Conservation (phyloP, 2,329 filamentous ascomycete species). For the Corynespora cassiicola region DNA sequence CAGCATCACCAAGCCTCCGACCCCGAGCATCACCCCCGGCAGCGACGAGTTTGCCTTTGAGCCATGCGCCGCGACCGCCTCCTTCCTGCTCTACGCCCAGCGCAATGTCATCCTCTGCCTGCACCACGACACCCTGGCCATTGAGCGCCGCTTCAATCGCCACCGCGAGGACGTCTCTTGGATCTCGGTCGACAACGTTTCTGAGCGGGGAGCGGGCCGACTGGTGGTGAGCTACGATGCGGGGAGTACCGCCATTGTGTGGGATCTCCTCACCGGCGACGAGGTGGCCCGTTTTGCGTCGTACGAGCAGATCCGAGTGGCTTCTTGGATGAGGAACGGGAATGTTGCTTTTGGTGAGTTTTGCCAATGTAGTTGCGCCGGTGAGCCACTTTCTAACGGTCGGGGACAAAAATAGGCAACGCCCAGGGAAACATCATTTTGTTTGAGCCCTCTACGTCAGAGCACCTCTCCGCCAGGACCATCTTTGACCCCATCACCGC, state of each 20-base stretch:
- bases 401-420: slow-evolving; percentile 70
- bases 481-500: slow-evolving; percentile 97
- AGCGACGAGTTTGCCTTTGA: slow-evolving; percentile 69
- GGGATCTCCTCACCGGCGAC: slow-evolving; percentile 91
- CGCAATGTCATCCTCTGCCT: slow-evolving; percentile 83
- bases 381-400: slow-evolving; percentile 17
- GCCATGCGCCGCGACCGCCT: slow-evolving; percentile 87
- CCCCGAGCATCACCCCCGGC: slow-evolving; percentile 52
- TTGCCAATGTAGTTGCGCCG: slow-evolving; percentile 1
- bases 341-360: slow-evolving; percentile 94
- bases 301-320: slow-evolving; percentile 84
- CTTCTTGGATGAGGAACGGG: slow-evolving; percentile 95
- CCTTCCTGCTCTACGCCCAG: slow-evolving; percentile 88
- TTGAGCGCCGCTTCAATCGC: slow-evolving; percentile 83
- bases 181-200: slow-evolving; percentile 88
- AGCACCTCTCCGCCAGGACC: slow-evolving; percentile 89
- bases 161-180: slow-evolving; percentile 85
- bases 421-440: slow-evolving; percentile 90
- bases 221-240: slow-evolving; percentile 93
- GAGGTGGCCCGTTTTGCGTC: slow-evolving; percentile 92
- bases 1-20: slow-evolving; percentile 48
- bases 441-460: slow-evolving; percentile 91
- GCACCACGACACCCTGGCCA: slow-evolving; percentile 88
- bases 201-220: slow-evolving; percentile 82
- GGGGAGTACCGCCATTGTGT: slow-evolving; percentile 91